Evolutionary conservation across 2,329 filamentous ascomycete genomes (phyloP), one percentile per base, ranked within the genome.

Genomic region (Aspergillus jensenii): DNA sequence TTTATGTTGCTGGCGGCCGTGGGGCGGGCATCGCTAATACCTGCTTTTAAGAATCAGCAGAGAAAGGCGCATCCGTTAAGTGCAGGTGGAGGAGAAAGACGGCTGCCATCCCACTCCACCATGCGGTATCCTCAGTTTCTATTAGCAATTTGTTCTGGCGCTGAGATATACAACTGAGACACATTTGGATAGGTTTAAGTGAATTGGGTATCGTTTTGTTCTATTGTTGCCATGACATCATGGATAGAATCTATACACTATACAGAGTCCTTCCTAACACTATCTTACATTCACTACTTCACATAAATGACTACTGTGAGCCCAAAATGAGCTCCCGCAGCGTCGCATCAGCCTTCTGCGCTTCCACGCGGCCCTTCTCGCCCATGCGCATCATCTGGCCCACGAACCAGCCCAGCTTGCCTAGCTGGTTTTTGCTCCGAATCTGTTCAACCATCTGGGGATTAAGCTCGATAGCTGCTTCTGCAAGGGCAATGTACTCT

Each of bases 341-440:
- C 11, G 84, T 76, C 57, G 76, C 73, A 68, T 83, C 82, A 9
- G 86, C 87, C 65, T 80, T 80, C 56, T 78, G 77, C 4, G 87
- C 83, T 70, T 89, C 85, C 6, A 89, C 81, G 1, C 83, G 83
- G 1, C 86, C 86, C 59, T 85, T 83, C 27, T 81, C 79, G 27
- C 84, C 84, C 59, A 76, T 74, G 45, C 83, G 78, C 74, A 89
- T 86, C 83, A 90, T 88, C 71, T 88, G 84, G 11, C 87, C 87
- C 14, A 90, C 82, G 64, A 90, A 83, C 78, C 83, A 90, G 65
- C 85, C 86, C 6, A 88, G 71, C 71, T 90, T 90, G n/a, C 85
- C 84, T 31, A 78, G 76, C 62, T 88, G 84, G 0, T 82, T 81
- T 66, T 84, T 86, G 47, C 79, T 76, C 43, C 81, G 76, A 50